phyloP scores from a whole-genome alignment of 2,329 filamentous ascomycete species.

The Aureobasidium sp. region DNA sequence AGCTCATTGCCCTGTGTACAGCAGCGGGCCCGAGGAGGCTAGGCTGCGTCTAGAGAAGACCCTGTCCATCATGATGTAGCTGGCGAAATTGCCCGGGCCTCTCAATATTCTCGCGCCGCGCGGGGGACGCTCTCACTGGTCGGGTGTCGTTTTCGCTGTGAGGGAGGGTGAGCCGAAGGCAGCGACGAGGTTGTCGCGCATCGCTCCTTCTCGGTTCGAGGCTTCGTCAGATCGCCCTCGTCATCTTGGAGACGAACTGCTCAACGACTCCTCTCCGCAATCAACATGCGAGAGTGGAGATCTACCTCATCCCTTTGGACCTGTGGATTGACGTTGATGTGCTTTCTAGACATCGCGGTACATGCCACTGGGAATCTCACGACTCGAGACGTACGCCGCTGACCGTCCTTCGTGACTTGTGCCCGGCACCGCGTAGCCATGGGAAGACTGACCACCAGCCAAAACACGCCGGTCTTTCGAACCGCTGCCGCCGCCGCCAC shows the following conservation, averaged over 20 bases:
- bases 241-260: not conserved
- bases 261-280: not conserved
- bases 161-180: not conserved
- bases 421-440: not conserved
- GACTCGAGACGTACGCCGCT: not conserved
- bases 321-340: not conserved
- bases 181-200: not conserved
- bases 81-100: not conserved
- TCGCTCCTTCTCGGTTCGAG: not conserved
- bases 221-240: not conserved
- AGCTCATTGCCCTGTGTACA: conserved; percentile 8
- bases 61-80: conserved; percentile 10
- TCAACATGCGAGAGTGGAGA: not conserved
- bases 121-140: not conserved
- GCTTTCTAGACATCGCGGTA: not conserved
- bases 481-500: not conserved
- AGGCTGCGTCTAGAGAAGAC: conserved; percentile 1
- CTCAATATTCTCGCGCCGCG: not conserved
- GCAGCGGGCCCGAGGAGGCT: not conserved
- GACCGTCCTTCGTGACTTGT: not conserved
- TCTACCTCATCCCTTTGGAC: not conserved
- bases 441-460: not conserved
- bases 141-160: not conserved
- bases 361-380: not conserved
- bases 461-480: not conserved